phyloP scores from a whole-genome alignment of 768 basidiomycete genomes.

The Gloeostereum incarnatum region DNA sequence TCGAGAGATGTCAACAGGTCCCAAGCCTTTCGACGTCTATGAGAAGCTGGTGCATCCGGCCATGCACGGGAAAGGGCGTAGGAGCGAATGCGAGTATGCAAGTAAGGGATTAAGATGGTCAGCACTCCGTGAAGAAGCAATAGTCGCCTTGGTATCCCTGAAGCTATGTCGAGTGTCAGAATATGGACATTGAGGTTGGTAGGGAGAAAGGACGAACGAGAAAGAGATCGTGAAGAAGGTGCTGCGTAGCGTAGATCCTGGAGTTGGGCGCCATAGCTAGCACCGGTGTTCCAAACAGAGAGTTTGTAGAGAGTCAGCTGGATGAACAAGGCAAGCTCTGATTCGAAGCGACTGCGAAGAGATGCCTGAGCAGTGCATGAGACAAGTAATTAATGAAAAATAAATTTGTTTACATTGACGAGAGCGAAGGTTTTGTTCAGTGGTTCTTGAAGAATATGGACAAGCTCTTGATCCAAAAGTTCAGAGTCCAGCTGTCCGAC shows the following conservation, averaged over 20 bases:
- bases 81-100: slow-evolving; percentile 63
- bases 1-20: slow-evolving; percentile 56
- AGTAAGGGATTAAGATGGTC: slow-evolving; percentile 70
- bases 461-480: slow-evolving; percentile 82
- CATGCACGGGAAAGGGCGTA: slow-evolving; percentile 79
- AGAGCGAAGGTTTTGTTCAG: slow-evolving; percentile 60
- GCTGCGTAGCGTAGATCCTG: slow-evolving; percentile 65
- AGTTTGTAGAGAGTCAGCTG: slow-evolving; percentile 71
- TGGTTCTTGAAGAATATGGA: slow-evolving; percentile 76
- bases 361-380: slow-evolving; percentile 33
- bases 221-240: slow-evolving; percentile 13
- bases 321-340: slow-evolving; percentile 64
- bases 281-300: slow-evolving; percentile 72
- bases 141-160: slow-evolving; percentile 51
- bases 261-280: slow-evolving; percentile 76
- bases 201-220: slow-evolving; percentile 25
- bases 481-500: slow-evolving; percentile 91
- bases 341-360: slow-evolving; percentile 55
- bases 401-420: slow-evolving; percentile 44
- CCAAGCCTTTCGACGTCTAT: slow-evolving; percentile 70
- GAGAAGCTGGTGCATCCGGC: slow-evolving; percentile 84
- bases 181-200: slow-evolving; percentile 1
- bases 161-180: slow-evolving; percentile 30
- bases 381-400: slow-evolving; percentile 2
- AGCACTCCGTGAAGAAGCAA: slow-evolving; percentile 62